Evolutionary conservation across 2,329 filamentous ascomycete species (phyloP).

Genomic region (Xylaria sp.): DNA sequence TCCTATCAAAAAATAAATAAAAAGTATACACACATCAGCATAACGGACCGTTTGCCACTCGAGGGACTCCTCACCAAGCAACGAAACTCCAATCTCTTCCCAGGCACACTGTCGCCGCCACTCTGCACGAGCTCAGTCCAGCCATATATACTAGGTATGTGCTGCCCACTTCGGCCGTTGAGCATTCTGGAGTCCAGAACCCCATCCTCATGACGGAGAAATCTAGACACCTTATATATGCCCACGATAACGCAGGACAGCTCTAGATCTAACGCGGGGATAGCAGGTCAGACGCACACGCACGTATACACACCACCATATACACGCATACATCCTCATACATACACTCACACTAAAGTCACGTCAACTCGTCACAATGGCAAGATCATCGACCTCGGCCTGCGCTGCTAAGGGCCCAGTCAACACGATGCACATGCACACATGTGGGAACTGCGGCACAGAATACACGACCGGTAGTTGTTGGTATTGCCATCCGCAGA

Average conservation of each 20-base stretch:
- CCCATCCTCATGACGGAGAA: constrained; percentile 20
- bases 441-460: constrained; percentile 51
- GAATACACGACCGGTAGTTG: constrained; percentile 52
- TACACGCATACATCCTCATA: constrained; percentile 7
- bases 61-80: constrained; percentile 7
- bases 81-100: constrained; percentile 11
- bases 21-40: constrained; percentile 11
- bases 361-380: constrained; percentile 33
- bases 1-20: constrained; percentile 18
- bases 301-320: constrained; percentile 13
- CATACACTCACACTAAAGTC: constrained; percentile 21
- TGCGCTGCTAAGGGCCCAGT: constrained; percentile 34
- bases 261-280: constrained; percentile 36
- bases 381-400: constrained; percentile 26
- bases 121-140: constrained; percentile 19
- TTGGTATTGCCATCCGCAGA: constrained; percentile 53
- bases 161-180: constrained; percentile 21
- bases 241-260: constrained; percentile 28
- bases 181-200: constrained; percentile 30
- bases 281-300: constrained; percentile 21
- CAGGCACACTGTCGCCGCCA: constrained; percentile 12
- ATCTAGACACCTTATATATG: constrained; percentile 31
- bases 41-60: constrained; percentile 5
- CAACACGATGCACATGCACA: constrained; percentile 49
- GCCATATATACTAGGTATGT: constrained; percentile 36